Percentiles rank a stretch among this genome's conserved stretches.
These are phyloP conservation scores for Asparagopsis taxiformis DNA, from an alignment of 31 red algal genomes.

Conservation along the genomic window DNA sequence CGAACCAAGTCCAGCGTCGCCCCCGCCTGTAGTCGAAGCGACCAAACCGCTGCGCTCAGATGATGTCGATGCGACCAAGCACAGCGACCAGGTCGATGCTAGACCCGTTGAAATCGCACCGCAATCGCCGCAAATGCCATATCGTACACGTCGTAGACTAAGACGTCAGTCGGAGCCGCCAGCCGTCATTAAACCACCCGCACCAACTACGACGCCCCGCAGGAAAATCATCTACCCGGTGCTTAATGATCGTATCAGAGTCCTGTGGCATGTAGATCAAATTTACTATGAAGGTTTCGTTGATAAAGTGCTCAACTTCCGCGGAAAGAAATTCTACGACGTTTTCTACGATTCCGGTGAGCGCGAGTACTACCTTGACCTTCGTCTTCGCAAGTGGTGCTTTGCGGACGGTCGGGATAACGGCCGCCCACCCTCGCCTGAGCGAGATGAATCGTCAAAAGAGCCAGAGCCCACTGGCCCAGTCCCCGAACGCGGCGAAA, in stretches of 20 bases:
- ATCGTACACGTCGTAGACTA: background rate
- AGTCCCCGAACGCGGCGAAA: slow-evolving; percentile 39
- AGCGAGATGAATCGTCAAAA: too few species aligned
- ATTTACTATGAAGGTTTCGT: slow-evolving; percentile 54
- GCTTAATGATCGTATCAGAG: slow-evolving; percentile 34
- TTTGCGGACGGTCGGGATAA: slow-evolving; percentile 36
- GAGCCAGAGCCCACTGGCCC: too few species aligned
- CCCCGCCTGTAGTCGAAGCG: too few species aligned
- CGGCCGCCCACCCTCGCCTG: too few species aligned
- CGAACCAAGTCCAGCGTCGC: too few species aligned
- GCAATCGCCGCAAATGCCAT: too few species aligned
- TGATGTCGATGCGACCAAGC: too few species aligned
- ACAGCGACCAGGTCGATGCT: too few species aligned
- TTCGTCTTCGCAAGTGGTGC: slow-evolving; percentile 50
- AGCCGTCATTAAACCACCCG: too few species aligned
- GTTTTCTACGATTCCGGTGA: slow-evolving; percentile 54
- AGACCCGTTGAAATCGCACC: too few species aligned
- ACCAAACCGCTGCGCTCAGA: too few species aligned
- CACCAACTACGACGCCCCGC: background rate
- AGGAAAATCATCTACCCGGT: background rate
- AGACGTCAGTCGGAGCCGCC: slow-evolving; percentile 16
- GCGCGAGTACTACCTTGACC: slow-evolving; percentile 59
- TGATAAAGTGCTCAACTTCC: slow-evolving; percentile 38
- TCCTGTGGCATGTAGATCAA: slow-evolving; percentile 67
- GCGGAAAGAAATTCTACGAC: slow-evolving; percentile 47